Evolutionary conservation across 257 asterid genomes (phyloP).

Genomic region (Solanum acaule): DNA sequence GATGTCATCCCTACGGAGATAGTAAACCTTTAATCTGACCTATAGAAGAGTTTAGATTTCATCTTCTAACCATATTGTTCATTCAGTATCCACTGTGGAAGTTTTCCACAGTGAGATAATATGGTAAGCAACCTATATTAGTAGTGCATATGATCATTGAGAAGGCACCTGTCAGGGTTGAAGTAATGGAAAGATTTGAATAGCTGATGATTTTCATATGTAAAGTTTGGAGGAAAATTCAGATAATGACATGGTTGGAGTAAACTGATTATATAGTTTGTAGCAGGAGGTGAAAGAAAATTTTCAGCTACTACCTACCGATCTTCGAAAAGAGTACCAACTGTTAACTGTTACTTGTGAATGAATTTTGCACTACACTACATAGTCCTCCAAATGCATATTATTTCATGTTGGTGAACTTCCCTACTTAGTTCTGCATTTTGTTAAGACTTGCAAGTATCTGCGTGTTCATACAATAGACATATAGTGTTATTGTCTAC

Average conservation of each 20-base stretch:
- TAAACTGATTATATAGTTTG: neutral
- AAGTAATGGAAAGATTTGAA: neutral
- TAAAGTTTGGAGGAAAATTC: neutral
- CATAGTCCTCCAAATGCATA: neutral
- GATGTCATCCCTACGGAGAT: constrained; percentile 27
- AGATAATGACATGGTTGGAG: neutral
- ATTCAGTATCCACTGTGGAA: neutral
- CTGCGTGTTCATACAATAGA: neutral
- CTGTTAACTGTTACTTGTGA: neutral
- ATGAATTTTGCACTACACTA: neutral
- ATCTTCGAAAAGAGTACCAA: neutral
- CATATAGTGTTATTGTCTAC: neutral
- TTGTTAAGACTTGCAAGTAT: too few species aligned
- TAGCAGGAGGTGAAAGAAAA: neutral
- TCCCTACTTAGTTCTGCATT: neutral
- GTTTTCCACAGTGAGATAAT: neutral
- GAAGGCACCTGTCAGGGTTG: neutral
- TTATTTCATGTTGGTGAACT: neutral
- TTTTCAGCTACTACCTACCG: neutral
- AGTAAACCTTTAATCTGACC: constrained; percentile 28
- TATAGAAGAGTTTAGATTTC: neutral
- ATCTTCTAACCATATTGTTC: neutral
- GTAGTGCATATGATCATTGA: neutral
- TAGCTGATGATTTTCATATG: neutral
- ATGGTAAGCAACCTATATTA: neutral